phyloP scores from a whole-genome alignment of 2,329 filamentous ascomycete species.

The Pseudogymnoascus sp. region DNA sequence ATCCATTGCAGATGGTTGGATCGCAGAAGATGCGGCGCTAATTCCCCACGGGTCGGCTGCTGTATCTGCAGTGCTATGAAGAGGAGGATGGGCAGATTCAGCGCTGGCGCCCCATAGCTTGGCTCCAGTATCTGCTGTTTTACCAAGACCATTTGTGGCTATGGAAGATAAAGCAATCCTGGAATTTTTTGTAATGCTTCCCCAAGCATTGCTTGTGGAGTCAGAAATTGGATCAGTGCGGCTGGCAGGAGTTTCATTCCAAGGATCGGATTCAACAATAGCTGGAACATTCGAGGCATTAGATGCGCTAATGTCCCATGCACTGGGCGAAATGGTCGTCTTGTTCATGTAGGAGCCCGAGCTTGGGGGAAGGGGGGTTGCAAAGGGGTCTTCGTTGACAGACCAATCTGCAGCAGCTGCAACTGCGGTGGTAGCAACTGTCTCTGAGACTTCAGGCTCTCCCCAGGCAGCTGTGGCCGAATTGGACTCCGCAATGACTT shows the following conservation, averaged over 20 bases:
- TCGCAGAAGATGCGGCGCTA: neutral
- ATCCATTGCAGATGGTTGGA: neutral
- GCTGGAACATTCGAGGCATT: neutral
- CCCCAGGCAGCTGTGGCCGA: neutral
- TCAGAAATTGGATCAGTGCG: neutral
- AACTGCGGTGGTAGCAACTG: neutral
- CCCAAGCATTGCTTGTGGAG: neutral
- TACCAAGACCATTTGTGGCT: neutral
- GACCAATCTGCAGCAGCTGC: neutral
- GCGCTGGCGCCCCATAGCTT: neutral
- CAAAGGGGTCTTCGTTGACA: neutral
- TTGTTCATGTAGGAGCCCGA: neutral
- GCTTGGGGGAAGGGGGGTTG: neutral
- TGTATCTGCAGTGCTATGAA: neutral
- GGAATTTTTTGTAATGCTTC: neutral
- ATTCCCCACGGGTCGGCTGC: neutral
- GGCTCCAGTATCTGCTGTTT: neutral
- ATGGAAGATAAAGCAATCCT: neutral
- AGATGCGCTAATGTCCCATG: neutral
- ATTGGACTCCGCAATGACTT: neutral
- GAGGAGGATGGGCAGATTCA: no score
- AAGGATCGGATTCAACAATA: neutral
- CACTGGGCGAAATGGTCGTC: neutral
- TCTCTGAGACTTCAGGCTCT: neutral
- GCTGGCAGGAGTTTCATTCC: neutral